Conservation (phyloP, 176 grass and related monocot genomes). For the Poa annua region DNA sequence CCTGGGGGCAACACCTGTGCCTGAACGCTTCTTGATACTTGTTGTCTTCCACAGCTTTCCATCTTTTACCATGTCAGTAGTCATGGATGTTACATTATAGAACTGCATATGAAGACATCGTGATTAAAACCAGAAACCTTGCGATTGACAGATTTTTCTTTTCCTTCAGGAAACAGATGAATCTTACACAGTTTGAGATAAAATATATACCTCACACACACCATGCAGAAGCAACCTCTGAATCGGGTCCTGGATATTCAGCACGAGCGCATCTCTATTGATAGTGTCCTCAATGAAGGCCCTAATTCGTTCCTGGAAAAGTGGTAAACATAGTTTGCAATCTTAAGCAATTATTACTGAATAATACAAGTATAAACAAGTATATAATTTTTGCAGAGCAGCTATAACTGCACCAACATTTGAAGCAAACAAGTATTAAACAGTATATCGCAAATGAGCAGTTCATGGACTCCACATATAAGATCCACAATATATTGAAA, state of each 20-base stretch:
- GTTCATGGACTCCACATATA: background rate
- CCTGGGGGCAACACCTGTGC: slow-evolving; percentile 52
- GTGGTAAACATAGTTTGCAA: background rate
- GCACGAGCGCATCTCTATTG: slow-evolving; percentile 60
- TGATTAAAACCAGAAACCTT: background rate
- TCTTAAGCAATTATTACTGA: background rate
- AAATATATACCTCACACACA: slow-evolving; percentile 80
- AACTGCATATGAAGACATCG: slow-evolving; percentile 50
- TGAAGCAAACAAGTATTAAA: background rate
- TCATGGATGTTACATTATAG: slow-evolving; percentile 73
- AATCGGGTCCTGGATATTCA: slow-evolving; percentile 85
- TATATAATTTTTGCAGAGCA: too few species aligned
- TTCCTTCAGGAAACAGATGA: background rate
- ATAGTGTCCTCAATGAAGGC: slow-evolving; percentile 49
- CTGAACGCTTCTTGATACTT: slow-evolving; percentile 69
- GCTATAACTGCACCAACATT: too few species aligned
- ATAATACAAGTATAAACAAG: background rate
- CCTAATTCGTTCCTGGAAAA: slow-evolving; percentile 61
- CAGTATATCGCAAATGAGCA: background rate
- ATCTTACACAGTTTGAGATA: background rate
- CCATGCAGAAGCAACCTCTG: slow-evolving; percentile 84
- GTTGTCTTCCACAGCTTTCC: slow-evolving; percentile 65
- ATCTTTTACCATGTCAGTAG: slow-evolving; percentile 50
- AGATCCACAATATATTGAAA: background rate
- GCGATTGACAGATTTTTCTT: background rate